These are phyloP conservation scores for Bolboschoenus planiculmis DNA, from an alignment of 176 grass and related monocot species.

Conservation along the genomic window DNA sequence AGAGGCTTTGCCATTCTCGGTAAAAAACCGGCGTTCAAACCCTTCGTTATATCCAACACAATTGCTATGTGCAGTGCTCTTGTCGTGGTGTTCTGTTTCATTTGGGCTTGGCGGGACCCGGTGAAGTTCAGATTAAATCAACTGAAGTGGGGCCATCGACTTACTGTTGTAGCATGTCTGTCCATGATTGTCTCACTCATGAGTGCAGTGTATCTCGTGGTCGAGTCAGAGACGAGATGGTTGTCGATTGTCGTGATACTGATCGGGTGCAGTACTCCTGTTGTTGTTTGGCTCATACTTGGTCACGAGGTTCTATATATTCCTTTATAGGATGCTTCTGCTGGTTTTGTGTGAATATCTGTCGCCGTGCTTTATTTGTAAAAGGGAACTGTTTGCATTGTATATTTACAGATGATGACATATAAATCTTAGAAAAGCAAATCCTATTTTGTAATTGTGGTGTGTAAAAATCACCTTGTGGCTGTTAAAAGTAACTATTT, in stretches of 20 bases:
- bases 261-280: conserved; percentile 34
- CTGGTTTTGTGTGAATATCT: neutral
- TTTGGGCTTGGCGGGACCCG: conserved; percentile 29
- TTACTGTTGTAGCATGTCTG: conserved; percentile 11
- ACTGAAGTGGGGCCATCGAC: conserved; percentile 28
- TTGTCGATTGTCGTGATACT: conserved; percentile 26
- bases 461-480: neutral
- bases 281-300: conserved; percentile 22
- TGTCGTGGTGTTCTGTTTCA: conserved; percentile 32
- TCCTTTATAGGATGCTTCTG: conserved; percentile 18
- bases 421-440: neutral
- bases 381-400: neutral
- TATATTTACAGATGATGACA: neutral
- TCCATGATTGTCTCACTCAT: conserved; percentile 21
- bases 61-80: conserved; percentile 39
- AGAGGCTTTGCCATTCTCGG: conserved; percentile 28
- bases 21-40: conserved; percentile 8
- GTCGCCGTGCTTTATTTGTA: neutral
- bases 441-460: neutral
- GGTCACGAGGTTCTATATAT: conserved; percentile 23
- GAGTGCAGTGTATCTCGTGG: conserved; percentile 1
- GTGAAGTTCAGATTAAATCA: conserved; percentile 22
- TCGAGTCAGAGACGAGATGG: neutral
- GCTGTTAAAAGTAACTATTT: neutral
- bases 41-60: conserved; percentile 35